phyloP scores from a whole-genome alignment of 371 early-diverging fungal genomes.

The Rhizopus arrhizus region DNA sequence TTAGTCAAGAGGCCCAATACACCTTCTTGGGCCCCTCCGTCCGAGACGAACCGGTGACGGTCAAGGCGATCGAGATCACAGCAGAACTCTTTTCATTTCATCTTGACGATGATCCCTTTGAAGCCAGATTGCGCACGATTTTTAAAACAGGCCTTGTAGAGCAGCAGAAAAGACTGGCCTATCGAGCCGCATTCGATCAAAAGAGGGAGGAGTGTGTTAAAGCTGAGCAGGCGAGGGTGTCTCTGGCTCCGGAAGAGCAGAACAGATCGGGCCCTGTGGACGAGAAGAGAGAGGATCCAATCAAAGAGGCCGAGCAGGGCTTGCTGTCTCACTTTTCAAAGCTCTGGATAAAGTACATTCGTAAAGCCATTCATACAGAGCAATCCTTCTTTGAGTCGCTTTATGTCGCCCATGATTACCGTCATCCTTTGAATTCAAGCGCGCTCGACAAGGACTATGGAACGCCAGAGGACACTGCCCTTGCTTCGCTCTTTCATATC shows the following conservation, averaged over 20 bases:
- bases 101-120: constrained; percentile 56
- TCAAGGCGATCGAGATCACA: constrained; percentile 10
- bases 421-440: constrained; percentile 4
- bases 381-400: constrained; percentile 8
- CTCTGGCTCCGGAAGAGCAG: not conserved
- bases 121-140: constrained; percentile 38
- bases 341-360: constrained; percentile 46
- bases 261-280: not conserved
- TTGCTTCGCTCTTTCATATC: constrained; percentile 12
- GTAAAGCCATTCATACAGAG: constrained; percentile 24
- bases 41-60: constrained; percentile 10
- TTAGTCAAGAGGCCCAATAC: constrained; percentile 1
- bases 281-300: not conserved
- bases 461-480: not conserved
- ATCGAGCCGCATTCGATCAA: constrained; percentile 52
- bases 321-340: constrained; percentile 26
- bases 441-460: constrained; percentile 8
- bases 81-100: constrained; percentile 21
- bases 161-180: constrained; percentile 45
- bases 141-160: constrained; percentile 48
- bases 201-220: constrained; percentile 27
- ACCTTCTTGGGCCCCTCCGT: constrained; percentile 18
- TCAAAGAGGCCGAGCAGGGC: constrained; percentile 11
- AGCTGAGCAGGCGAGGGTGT: not conserved
- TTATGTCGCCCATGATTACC: constrained; percentile 1